Evolutionary conservation across 2,329 filamentous ascomycete species (phyloP).

Genomic region (Xylaria sp.): DNA sequence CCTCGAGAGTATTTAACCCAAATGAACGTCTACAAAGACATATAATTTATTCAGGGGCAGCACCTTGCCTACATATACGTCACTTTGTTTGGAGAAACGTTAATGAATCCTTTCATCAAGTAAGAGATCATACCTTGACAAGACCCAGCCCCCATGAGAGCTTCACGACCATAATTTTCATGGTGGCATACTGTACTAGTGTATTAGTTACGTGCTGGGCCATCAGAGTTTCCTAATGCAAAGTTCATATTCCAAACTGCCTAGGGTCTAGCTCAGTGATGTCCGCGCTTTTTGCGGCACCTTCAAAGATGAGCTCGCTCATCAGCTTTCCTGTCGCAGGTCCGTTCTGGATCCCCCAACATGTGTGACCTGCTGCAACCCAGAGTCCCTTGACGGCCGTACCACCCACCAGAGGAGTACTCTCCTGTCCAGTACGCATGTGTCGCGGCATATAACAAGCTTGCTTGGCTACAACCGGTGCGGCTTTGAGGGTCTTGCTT

Average conservation of each 20-base stretch:
- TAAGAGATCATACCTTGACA: background rate
- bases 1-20: background rate
- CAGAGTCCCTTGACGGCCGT: conserved; percentile 79
- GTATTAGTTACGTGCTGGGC: background rate
- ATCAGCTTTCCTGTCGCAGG: conserved; percentile 87
- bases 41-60: background rate
- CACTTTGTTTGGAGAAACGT: background rate
- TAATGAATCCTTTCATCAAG: background rate
- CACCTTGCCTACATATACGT: background rate
- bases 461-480: conserved; percentile 79
- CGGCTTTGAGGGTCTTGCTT: conserved; percentile 71
- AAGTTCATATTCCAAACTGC: conserved; percentile 64
- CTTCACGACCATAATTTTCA: background rate
- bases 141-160: background rate
- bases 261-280: conserved; percentile 75
- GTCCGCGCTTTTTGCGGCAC: conserved; percentile 73
- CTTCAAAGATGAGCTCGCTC: conserved; percentile 82
- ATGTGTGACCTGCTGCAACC: conserved; percentile 91
- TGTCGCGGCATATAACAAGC: conserved; percentile 94
- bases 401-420: conserved; percentile 79
- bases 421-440: conserved; percentile 67
- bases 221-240: conserved; percentile 4
- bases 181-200: background rate
- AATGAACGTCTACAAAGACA: background rate
- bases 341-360: conserved; percentile 98